These are phyloP conservation scores for Ganoderma resinaceum DNA, from an alignment of 1,284 basidiomycete species.

Conservation along the genomic window DNA sequence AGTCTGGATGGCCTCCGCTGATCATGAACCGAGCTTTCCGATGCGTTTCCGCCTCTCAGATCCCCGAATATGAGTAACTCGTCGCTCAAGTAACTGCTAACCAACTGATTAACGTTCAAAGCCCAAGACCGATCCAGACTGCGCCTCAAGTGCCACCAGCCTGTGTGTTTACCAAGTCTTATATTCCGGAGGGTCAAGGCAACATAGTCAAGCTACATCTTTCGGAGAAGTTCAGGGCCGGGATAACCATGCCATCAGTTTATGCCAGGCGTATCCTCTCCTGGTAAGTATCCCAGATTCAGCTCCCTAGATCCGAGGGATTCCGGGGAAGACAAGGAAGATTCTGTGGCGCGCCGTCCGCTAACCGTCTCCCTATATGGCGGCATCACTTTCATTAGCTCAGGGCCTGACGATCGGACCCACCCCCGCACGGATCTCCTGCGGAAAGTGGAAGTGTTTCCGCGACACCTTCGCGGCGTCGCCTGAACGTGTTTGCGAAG, in stretches of 20 bases:
- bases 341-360: not conserved
- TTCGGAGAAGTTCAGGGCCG: not conserved
- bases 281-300: no score
- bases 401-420: not conserved
- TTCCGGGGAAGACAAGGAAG: not conserved
- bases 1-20: not conserved
- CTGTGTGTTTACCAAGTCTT: no score
- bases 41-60: not conserved
- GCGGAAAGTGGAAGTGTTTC: not conserved
- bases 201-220: not conserved
- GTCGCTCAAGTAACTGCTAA: not conserved
- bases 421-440: not conserved
- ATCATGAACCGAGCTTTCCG: not conserved
- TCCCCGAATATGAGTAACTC: not conserved
- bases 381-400: not conserved
- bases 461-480: not conserved
- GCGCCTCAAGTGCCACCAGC: no score
- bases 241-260: not conserved
- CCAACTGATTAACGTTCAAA: not conserved
- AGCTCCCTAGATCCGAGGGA: no score
- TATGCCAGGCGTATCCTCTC: no score
- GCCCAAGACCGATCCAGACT: not conserved
- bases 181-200: no score
- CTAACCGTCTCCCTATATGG: not conserved
- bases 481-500: not conserved